Conservation (phyloP, 305 asterid genomes). For the Fraxinus floribunda region DNA sequence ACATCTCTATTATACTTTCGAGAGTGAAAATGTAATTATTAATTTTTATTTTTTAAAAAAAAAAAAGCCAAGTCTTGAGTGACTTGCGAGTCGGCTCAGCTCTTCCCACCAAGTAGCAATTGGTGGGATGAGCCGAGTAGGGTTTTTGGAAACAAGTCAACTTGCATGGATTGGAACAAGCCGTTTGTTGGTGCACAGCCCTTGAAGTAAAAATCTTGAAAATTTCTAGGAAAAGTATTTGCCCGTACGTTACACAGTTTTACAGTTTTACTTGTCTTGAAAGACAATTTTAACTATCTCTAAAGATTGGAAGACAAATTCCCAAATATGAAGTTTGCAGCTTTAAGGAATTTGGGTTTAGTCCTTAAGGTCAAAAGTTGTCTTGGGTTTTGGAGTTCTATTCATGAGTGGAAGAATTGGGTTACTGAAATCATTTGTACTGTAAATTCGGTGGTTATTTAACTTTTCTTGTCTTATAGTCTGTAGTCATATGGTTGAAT, state of each 20-base stretch:
- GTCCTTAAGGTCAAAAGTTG: conserved; percentile 23
- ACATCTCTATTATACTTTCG: too few relatives aligned
- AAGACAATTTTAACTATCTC: not conserved
- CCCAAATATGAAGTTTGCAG: conserved; percentile 24
- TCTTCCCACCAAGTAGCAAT: not conserved
- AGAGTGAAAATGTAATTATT: too few relatives aligned
- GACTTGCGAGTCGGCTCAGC: not conserved
- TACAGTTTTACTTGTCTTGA: not conserved
- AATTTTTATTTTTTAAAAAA: too few relatives aligned
- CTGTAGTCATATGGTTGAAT: not conserved
- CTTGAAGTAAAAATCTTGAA: not conserved
- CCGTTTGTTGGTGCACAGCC: not conserved
- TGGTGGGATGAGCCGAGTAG: not conserved
- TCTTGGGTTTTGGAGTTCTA: conserved; percentile 18
- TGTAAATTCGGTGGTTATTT: conserved; percentile 11
- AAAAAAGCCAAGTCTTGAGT: not conserved
- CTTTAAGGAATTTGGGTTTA: conserved; percentile 20
- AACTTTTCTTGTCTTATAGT: not conserved
- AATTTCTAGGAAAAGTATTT: not conserved
- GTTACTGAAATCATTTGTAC: not conserved
- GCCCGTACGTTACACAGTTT: not conserved
- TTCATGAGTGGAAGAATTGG: conserved; percentile 18
- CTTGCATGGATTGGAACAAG: too few relatives aligned
- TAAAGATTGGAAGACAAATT: not conserved
- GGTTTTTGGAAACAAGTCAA: not conserved